These are phyloP conservation scores for Pyrenochaeta sp. DNA, from an alignment of 2,329 filamentous ascomycete genomes.

Conservation along the genomic window DNA sequence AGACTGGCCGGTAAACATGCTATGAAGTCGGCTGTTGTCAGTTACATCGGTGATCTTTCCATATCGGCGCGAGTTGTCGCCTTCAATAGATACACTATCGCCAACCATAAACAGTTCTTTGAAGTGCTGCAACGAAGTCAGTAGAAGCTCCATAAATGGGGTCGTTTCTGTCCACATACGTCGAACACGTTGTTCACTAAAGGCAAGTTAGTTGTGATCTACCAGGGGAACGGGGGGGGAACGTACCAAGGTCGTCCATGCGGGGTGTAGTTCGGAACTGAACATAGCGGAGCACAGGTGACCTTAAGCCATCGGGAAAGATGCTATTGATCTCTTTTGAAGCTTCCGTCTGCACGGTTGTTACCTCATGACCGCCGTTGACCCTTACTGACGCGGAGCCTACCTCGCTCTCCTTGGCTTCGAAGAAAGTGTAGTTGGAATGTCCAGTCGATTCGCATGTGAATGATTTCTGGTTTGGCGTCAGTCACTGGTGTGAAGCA, in stretches of 20 bases:
- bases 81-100: constrained; percentile 46
- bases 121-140: constrained; percentile 39
- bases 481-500: constrained; percentile 23
- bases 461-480: constrained; percentile 73
- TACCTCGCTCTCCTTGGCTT: constrained; percentile 91
- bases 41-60: constrained; percentile 43
- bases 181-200: constrained; percentile 44
- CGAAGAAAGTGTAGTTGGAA: constrained; percentile 89
- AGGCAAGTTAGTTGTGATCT: constrained; percentile 40
- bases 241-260: constrained; percentile 79
- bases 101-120: constrained; percentile 44
- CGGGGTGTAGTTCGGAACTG: constrained; percentile 86
- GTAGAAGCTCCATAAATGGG: background rate
- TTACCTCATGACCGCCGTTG: constrained; percentile 39
- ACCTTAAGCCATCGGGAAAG: constrained; percentile 90
- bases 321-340: constrained; percentile 89
- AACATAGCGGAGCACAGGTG: constrained; percentile 86
- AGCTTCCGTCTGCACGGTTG: constrained; percentile 61
- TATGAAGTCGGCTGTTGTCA: constrained; percentile 40
- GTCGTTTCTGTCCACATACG: constrained; percentile 22
- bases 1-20: constrained; percentile 35
- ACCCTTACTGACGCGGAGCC: constrained; percentile 47
- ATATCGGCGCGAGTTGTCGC: constrained; percentile 36
- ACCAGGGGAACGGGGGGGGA: background rate
- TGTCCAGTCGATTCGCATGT: constrained; percentile 97